Percentiles rank a stretch among this genome's conserved stretches.
Evolutionary conservation across 2,329 filamentous ascomycete genomes (phyloP).

Genomic region (Colletotrichum spinosum): DNA sequence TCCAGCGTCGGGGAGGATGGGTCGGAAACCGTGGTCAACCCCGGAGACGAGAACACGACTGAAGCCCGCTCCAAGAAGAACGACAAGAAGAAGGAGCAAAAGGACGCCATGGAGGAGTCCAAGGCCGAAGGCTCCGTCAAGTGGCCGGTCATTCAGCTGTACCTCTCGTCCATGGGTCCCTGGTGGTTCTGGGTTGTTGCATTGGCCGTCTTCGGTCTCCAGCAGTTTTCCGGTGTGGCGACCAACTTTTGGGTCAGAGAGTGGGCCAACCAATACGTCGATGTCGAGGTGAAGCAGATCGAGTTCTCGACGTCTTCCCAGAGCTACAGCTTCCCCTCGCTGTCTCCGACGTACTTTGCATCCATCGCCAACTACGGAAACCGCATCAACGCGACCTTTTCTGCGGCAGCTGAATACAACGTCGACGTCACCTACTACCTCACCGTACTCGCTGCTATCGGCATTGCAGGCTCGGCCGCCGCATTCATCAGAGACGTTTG

Average conservation of each 20-base stretch:
- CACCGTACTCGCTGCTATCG: constrained; percentile 83
- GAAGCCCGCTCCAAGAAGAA: constrained; percentile 60
- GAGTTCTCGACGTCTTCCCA: constrained; percentile 51
- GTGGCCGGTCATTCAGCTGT: constrained; percentile 85
- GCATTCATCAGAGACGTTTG: constrained; percentile 87
- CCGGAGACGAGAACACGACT: constrained; percentile 62
- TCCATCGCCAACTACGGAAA: constrained; percentile 54
- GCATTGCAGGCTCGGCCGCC: constrained; percentile 80
- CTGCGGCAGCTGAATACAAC: constrained; percentile 55
- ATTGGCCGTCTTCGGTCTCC: constrained; percentile 78
- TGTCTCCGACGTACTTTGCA: constrained; percentile 53
- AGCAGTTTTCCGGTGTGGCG: constrained; percentile 87
- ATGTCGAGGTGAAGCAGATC: constrained; percentile 51
- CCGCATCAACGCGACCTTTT: constrained; percentile 44
- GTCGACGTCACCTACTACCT: constrained; percentile 90
- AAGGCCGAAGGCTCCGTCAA: constrained; percentile 92
- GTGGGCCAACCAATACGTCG: constrained; percentile 91
- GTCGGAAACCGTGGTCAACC: constrained; percentile 66
- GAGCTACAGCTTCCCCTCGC: constrained; percentile 47
- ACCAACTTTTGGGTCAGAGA: constrained; percentile 95
- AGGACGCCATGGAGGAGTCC: constrained; percentile 74
- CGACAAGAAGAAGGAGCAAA: constrained; percentile 59
- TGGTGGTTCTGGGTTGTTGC: constrained; percentile 95
- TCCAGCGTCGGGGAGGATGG: constrained; percentile 78
- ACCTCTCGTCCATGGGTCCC: constrained; percentile 90